These are phyloP conservation scores for Colletotrichum sp. DNA, from an alignment of 2,329 filamentous ascomycete genomes.

Conservation along the genomic window DNA sequence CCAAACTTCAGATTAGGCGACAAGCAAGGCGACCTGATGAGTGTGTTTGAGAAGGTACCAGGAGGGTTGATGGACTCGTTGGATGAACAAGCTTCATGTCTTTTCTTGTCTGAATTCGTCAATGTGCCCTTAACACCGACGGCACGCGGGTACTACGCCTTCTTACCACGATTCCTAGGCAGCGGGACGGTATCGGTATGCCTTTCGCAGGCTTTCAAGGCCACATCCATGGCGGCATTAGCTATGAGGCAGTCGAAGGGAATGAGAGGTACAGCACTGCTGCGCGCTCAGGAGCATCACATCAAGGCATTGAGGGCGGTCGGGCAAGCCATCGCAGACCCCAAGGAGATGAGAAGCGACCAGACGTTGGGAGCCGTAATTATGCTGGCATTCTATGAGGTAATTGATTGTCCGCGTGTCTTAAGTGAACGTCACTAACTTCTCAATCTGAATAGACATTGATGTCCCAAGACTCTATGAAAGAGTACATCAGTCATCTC, in stretches of 20 bases:
- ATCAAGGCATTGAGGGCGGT: constrained; percentile 15
- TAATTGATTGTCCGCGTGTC: neutral
- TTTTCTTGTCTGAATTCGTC: constrained; percentile 21
- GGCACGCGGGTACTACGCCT: constrained; percentile 13
- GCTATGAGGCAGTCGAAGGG: constrained; percentile 12
- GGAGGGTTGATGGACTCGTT: constrained; percentile 3
- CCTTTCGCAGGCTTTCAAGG: constrained; percentile 15
- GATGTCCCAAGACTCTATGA: constrained; percentile 22
- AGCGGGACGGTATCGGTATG: constrained; percentile 10
- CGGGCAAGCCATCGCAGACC: constrained; percentile 13
- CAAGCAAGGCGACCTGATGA: constrained; percentile 2
- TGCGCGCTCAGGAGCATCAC: constrained; percentile 19
- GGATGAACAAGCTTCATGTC: constrained; percentile 19
- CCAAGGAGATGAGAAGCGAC: constrained; percentile 9
- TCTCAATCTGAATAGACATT: neutral
- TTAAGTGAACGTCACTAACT: neutral
- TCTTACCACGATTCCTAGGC: constrained; percentile 13
- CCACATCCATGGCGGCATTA: constrained; percentile 19
- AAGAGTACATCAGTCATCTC: constrained; percentile 25
- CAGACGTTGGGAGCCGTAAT: constrained; percentile 19
- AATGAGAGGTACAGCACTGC: neutral
- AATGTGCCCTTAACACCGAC: constrained; percentile 8
- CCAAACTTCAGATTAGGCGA: neutral
- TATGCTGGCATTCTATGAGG: constrained; percentile 23
- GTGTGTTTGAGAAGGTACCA: constrained; percentile 5